Percentiles rank a stretch among this genome's conserved stretches.
Evolutionary conservation across 108 stramenopile genomes (phyloP).

Genomic region (Skeletonema tropicum): DNA sequence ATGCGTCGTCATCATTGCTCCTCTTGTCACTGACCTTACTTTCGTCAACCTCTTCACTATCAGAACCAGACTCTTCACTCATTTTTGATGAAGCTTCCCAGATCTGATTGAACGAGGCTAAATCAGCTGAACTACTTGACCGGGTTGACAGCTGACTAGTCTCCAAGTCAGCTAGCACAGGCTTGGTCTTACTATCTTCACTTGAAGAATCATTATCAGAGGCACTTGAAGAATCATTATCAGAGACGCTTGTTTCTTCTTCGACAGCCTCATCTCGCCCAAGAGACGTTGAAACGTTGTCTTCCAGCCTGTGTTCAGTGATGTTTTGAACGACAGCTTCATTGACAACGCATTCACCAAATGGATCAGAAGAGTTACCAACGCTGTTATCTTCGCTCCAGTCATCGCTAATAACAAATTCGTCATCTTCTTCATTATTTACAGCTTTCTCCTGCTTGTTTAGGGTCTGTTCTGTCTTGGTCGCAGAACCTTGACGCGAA

Average conservation of each 20-base stretch:
- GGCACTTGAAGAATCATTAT: background rate
- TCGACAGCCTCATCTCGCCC: background rate
- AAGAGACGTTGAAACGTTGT: background rate
- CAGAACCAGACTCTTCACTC: constrained; percentile 4
- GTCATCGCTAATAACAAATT: constrained; percentile 15
- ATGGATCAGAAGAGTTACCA: background rate
- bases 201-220: background rate
- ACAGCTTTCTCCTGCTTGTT: background rate
- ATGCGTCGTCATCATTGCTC: background rate
- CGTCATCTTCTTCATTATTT: background rate
- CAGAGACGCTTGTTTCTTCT: background rate
- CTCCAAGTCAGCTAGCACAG: background rate
- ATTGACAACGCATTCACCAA: background rate
- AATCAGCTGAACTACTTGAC: constrained; percentile 5
- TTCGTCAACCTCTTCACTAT: background rate
- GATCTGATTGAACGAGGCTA: background rate
- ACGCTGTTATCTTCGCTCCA: constrained; percentile 17
- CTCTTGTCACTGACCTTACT: background rate
- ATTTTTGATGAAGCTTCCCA: background rate
- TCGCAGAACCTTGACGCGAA: background rate
- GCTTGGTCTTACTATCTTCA: background rate
- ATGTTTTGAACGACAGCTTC: constrained; percentile 5
- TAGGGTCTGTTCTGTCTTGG: background rate
- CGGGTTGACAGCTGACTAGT: background rate
- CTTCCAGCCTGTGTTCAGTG: background rate